A percentile compares a stretch with the other conserved stretches of the same genome.
Evolutionary conservation across 257 asterid genomes (phyloP).

Genomic region (Penstemon newberryi): DNA sequence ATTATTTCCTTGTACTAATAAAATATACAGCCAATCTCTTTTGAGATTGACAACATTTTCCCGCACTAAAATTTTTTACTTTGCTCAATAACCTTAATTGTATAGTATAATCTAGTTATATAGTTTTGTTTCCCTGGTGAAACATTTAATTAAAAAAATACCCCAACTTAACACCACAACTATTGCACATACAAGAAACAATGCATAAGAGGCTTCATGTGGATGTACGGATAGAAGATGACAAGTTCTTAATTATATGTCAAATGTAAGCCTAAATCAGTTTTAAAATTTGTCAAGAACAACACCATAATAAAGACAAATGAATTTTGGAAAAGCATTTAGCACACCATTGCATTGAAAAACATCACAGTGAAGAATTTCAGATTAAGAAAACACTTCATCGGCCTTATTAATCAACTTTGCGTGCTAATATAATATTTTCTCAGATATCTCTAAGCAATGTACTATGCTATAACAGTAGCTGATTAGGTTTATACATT

Average conservation of each 20-base stretch:
- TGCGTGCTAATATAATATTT: background rate
- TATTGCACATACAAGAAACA: background rate
- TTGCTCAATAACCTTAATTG: background rate
- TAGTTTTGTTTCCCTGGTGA: background rate
- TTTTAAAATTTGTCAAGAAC: background rate
- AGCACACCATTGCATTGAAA: conserved; percentile 6
- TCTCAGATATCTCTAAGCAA: background rate
- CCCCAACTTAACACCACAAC: background rate
- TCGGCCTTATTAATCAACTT: background rate
- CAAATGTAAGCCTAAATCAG: background rate
- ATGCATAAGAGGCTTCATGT: background rate
- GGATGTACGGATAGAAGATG: background rate
- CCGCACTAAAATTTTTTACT: no score
- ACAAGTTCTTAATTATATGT: background rate
- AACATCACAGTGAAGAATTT: background rate
- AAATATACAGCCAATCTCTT: no score
- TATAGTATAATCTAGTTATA: background rate
- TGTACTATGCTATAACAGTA: background rate
- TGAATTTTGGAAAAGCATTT: background rate
- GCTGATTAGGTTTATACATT: conserved; percentile 1
- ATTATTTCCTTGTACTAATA: no score
- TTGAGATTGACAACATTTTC: no score
- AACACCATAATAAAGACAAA: background rate
- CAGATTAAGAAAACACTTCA: conserved; percentile 1
- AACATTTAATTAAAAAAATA: background rate